Evolutionary conservation across 495 filamentous ascomycete species (phyloP).

Genomic region (Aspergillus steynii): DNA sequence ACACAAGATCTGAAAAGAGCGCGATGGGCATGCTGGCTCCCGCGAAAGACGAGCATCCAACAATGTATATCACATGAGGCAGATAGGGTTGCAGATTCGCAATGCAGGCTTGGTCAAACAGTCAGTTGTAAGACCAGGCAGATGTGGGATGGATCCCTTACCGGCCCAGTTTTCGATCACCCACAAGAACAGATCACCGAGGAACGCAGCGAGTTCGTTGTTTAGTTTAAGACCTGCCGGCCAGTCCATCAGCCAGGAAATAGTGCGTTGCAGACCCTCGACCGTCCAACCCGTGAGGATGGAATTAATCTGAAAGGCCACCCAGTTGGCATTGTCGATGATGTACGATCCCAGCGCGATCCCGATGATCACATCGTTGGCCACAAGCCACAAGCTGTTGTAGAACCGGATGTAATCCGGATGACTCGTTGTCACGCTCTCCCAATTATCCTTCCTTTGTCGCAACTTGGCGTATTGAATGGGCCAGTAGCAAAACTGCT

Average conservation of each 20-base stretch:
- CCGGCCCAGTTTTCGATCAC: slow-evolving; percentile 97
- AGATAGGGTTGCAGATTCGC: slow-evolving; percentile 72
- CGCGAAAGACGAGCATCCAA: slow-evolving; percentile 92
- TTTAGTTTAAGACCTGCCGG: slow-evolving; percentile 99
- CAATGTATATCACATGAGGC: slow-evolving; percentile 85
- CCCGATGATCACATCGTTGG: slow-evolving; percentile 98
- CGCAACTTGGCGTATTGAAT: slow-evolving; percentile 92
- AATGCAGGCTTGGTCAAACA: slow-evolving; percentile 60
- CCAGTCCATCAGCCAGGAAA: slow-evolving; percentile 94
- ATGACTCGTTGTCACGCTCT: slow-evolving; percentile 91
- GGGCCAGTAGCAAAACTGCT: slow-evolving; percentile 99
- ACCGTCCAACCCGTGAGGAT: slow-evolving; percentile 83
- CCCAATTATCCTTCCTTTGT: slow-evolving; percentile 87
- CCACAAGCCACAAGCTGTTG: slow-evolving; percentile 97
- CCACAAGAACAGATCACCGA: slow-evolving; percentile 95
- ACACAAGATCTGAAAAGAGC: slow-evolving; percentile 91
- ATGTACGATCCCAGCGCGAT: slow-evolving; percentile 96
- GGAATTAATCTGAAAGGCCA: slow-evolving; percentile 77
- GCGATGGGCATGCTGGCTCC: slow-evolving; percentile 97
- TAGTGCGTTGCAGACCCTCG: slow-evolving; percentile 83
- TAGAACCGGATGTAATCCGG: slow-evolving; percentile 99
- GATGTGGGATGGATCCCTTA: slow-evolving; percentile 32
- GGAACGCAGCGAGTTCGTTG: slow-evolving; percentile 87
- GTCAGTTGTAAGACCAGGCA: slow-evolving; percentile 17
- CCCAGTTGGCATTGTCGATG: slow-evolving; percentile 87